Evolutionary conservation across 305 asterid species (phyloP), one percentile per base, ranked within the genome.

Genomic region (Withania somnifera): DNA sequence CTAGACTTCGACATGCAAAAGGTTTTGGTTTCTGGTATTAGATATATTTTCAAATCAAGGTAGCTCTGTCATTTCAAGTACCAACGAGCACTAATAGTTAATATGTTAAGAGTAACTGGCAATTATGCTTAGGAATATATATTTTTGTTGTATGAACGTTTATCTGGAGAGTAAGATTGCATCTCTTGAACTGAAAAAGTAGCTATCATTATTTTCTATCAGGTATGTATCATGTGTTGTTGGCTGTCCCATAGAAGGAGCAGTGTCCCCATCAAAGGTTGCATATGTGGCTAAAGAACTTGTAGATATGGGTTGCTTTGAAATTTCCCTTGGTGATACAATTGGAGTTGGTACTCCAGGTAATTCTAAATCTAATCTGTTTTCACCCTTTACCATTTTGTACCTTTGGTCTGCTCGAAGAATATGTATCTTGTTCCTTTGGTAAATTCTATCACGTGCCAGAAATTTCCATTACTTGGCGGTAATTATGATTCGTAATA

Each of bases 321-420:
- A 95, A 86, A 92, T 95, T 61, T 95, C 99, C 57, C 98, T 95
- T 81, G 99, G 99, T 54, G 95, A 94, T 83, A 95, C 98, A 10
- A 92, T 94, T 75, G 97, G 99, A 56, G 97, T 94, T 79, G 98
- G 98, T 77, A 94, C 98, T 82, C 99, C 98, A 83, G 98, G 99
- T 95, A 95, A 84, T 81, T 30, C 80, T 19, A 28, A 40, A n/a
- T 15, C 26, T 47, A 26, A 6, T 47, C 79, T 4, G 42, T 15
- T 50, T 24, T 73, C 60, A 15, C 45, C 9, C 20, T 73, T 50
- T 19, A 9, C 42, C 61, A 47, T 73, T 47, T 73, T 73, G 79
- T 73, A 73, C 79, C 38, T 50, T 47, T 73, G 17, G 4, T 15
- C 24, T 73, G 42, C 61, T 17, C 47, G 79, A 73, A 50, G 20